A percentile compares a stretch with the other conserved stretches of the same genome.
phyloP scores from a whole-genome alignment of 768 basidiomycete species.

The Exidia glandulosa region DNA sequence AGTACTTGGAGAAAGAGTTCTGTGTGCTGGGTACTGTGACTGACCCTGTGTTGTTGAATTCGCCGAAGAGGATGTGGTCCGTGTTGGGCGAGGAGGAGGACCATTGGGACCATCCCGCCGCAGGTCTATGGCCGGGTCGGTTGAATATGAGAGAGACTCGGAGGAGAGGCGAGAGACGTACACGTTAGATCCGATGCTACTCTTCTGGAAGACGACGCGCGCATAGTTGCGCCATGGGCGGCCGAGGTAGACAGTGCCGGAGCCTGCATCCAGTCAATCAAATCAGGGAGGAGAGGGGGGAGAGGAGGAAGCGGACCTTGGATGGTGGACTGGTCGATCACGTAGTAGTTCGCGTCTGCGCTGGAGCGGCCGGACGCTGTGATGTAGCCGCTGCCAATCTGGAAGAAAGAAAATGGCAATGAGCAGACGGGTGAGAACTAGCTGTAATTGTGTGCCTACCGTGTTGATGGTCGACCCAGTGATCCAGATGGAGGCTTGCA shows the following conservation, averaged over 20 bases:
- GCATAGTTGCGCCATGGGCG: conserved; percentile 15
- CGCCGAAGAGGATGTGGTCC: conserved; percentile 20
- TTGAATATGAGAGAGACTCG: neutral
- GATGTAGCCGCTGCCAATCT: conserved; percentile 31
- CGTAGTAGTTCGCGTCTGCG: conserved; percentile 27
- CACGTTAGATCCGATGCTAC: conserved; percentile 10
- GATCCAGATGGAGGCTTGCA: conserved; percentile 3
- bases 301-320: neutral
- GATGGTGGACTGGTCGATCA: conserved; percentile 28
- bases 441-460: neutral
- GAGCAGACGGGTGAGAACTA: neutral
- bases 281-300: conserved; percentile 18
- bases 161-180: conserved; percentile 4
- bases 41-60: conserved; percentile 18
- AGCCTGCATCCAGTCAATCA: conserved; percentile 31
- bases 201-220: conserved; percentile 20
- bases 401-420: neutral
- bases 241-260: conserved; percentile 17
- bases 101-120: conserved; percentile 19
- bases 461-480: conserved; percentile 1
- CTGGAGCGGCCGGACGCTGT: conserved; percentile 35
- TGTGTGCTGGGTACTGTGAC: conserved; percentile 8
- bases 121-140: neutral
- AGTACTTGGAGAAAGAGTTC: neutral
- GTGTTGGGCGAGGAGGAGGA: conserved; percentile 14